Evolutionary conservation across 2,329 filamentous ascomycete species (phyloP).

Genomic region (Trichoderma afroharzianum): DNA sequence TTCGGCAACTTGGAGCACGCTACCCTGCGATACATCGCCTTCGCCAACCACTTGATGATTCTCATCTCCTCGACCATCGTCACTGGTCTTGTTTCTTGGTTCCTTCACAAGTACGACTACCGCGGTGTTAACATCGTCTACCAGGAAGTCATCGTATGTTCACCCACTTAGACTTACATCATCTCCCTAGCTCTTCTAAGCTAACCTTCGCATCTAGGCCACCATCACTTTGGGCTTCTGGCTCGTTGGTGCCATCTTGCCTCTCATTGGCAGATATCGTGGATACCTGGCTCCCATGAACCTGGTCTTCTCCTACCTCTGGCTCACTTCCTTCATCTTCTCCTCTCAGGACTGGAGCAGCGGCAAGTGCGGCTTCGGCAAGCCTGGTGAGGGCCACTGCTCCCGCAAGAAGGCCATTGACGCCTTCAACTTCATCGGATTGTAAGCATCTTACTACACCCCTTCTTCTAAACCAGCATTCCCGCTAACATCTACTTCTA

Average conservation of each 20-base stretch:
- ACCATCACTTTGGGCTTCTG: constrained; percentile 24
- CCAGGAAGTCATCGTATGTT: constrained; percentile 25
- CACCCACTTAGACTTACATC: neutral
- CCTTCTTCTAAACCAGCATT: too few species aligned
- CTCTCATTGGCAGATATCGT: constrained; percentile 21
- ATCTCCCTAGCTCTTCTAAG: neutral
- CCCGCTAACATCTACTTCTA: neutral
- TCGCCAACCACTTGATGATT: constrained; percentile 24
- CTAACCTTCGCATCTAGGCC: constrained; percentile 16
- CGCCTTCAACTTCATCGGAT: constrained; percentile 26
- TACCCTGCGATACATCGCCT: constrained; percentile 18
- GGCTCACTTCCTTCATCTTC: constrained; percentile 29
- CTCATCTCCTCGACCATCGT: constrained; percentile 25
- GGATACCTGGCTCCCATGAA: constrained; percentile 24
- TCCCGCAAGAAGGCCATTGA: constrained; percentile 23
- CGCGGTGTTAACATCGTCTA: constrained; percentile 23
- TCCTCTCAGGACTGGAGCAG: constrained; percentile 24
- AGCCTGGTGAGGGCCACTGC: constrained; percentile 18
- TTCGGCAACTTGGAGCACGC: neutral
- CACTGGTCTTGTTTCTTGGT: constrained; percentile 25
- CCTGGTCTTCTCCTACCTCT: constrained; percentile 26
- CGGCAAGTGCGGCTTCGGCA: constrained; percentile 8
- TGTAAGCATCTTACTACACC: constrained; percentile 19
- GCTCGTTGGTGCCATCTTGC: constrained; percentile 21
- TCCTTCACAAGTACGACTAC: constrained; percentile 19